Evolutionary conservation across 1,284 basidiomycete species (phyloP), one percentile per base, ranked within the genome.

Genomic region (Coriolopsis trogii): DNA sequence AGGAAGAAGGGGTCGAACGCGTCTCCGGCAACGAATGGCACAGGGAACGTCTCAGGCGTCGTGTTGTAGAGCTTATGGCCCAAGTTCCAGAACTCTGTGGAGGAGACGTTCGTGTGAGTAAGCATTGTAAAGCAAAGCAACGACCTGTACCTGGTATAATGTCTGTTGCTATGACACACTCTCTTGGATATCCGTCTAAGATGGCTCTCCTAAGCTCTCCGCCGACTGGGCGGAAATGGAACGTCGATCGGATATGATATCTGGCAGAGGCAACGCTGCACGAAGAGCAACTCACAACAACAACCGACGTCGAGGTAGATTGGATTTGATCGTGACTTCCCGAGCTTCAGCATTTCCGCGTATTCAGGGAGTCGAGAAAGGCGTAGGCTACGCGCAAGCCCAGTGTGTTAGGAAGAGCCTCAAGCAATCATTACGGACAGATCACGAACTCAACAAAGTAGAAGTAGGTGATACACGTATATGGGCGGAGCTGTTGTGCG

Each of bases 1-100:
- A 78, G 67, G 52, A 71, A 60, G 1, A 47, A 49, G 3, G 64
- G 52, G 53, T 73, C 66, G 44, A 80, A 73, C 13, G 66, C 67
- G 56, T 80, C 70, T 8, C 75, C 76, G 23, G 66, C 56, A 24
- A 79, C 36, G 58, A 80, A 80, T 0, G 69, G 63, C 0, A 69
- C 72, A 1, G 73, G 73, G 60, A 75, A 78, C 4, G 72, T 67
- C 29, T 68, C 57, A 0, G 70, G 67, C 3, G 54, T 59, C n/a
- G 62, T 57, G 20, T 57, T 33, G 31, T 13, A 13, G 6, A 1
- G 31, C 31, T 33, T 8, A 33, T 33, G 15, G 31, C 31, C 12
- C 18, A 66, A 49, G 6, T 62, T 45, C 65, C 67, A 70, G 39
- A 64, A 67, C 16, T 57, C 67, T 64, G 48, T 15, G n/a, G 15